A percentile compares a stretch with the other conserved stretches of the same genome.
Evolutionary conservation across 208 protist genomes (phyloP).

Genomic region (Acanthamoeba castellanii): DNA sequence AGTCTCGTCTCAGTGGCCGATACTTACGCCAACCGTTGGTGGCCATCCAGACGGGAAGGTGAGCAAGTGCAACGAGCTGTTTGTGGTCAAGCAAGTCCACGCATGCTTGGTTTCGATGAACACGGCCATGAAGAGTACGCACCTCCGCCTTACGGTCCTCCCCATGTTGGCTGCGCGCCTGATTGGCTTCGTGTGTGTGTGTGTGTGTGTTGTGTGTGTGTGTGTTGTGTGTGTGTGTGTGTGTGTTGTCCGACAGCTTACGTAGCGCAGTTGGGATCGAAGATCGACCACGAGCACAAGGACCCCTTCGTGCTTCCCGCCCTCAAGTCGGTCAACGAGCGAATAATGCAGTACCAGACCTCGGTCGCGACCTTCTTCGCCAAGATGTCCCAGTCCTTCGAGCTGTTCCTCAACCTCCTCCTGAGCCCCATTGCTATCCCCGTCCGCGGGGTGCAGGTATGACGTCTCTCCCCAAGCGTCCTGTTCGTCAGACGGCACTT

Average conservation of each 20-base stretch:
- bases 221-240: too few species aligned
- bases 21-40: too few species aligned
- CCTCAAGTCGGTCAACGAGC: conserved; percentile 62
- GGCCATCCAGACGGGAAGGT: neutral
- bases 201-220: too few species aligned
- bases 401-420: conserved; percentile 14
- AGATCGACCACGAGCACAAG: conserved; percentile 61
- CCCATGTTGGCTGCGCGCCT: too few species aligned
- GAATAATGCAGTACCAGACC: conserved; percentile 26
- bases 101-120: neutral
- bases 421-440: conserved; percentile 21
- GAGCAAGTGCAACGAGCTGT: conserved; percentile 55
- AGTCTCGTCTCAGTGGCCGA: neutral
- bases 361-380: conserved; percentile 49
- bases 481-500: neutral
- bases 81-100: conserved; percentile 43
- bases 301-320: conserved; percentile 52
- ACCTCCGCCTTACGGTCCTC: neutral
- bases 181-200: too few species aligned
- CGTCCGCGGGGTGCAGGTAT: conserved; percentile 47
- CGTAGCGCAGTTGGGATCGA: conserved; percentile 3
- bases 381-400: conserved; percentile 63
- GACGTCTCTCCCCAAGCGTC: too few species aligned
- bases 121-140: conserved; percentile 24
- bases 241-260: neutral